Evolutionary conservation across 805 yeast species (phyloP), one percentile per base, ranked within the genome.

Genomic region (Wickerhamomyces chaumierensis): DNA sequence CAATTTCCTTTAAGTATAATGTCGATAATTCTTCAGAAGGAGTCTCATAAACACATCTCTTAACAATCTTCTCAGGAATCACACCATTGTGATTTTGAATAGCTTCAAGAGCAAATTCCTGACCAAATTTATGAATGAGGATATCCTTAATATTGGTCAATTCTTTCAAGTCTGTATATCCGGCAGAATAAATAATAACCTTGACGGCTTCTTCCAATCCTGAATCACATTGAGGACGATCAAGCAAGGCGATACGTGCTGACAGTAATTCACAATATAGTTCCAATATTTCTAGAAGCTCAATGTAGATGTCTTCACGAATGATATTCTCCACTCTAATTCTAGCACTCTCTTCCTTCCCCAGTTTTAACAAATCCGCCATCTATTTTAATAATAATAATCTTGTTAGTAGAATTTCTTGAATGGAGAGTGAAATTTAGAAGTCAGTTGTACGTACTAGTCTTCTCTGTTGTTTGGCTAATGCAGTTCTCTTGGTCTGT

Each of bases 291-390:
- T 87, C 95, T 38, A 86, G 61, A 18, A 86, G 62, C 59, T 86
- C 95, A 18, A 82, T 73, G 50, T 78, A 74, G 25, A 83, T 73
- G 52, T 86, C 96, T 47, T 84, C 90, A 28, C 88, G 69, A 25
- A 87, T 82, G 40, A 86, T 73, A 48, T 82, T 81, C 55, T 86
- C 96, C 3, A 84, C 90, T 36, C 94, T 61, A 40, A 85, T 85
- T 40, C 71, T 71, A 11, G 95, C 95, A 48, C 87, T 82, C 37
- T 80, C 78, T 44, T 84, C 88, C 52, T 83, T 85, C 6, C 85
- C 86, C 33, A 65, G 67, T 8, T 69, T 64, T 37, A 86, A 62
- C 11, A 85, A 61, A 36, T 81, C 87, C 2, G 94, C 94, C 71
- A 38, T 67, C 69, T 42, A 88, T 12, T n/a, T 12, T 3, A 41